phyloP scores from a whole-genome alignment of 345 rosid genomes.

The Raphanus raphanistrum region DNA sequence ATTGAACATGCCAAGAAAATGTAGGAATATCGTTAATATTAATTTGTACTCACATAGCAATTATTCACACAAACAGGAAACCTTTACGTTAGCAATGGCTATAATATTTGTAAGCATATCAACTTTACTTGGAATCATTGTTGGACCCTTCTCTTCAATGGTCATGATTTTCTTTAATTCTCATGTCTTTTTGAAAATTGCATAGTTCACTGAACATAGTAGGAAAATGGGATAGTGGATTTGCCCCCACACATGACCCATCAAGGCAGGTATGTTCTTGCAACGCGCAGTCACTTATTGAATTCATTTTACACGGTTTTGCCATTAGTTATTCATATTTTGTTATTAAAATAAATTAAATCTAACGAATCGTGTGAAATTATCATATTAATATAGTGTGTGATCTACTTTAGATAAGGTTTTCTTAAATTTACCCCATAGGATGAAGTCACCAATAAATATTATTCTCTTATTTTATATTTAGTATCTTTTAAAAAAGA shows the following conservation, averaged over 20 bases:
- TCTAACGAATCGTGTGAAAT: too few species aligned
- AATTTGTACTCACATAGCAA: background rate
- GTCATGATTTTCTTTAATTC: slow-evolving; percentile 23
- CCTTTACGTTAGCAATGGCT: background rate
- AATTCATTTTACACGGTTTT: too few species aligned
- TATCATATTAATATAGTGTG: too few species aligned
- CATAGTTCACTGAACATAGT: slow-evolving; percentile 35
- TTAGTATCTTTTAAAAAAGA: too few species aligned
- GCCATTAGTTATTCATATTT: too few species aligned
- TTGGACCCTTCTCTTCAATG: slow-evolving; percentile 30
- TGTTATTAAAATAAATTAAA: too few species aligned
- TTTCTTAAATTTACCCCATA: too few species aligned
- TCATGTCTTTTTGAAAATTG: background rate
- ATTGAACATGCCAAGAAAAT: background rate
- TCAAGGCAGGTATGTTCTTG: background rate
- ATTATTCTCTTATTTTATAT: too few species aligned
- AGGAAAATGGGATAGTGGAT: slow-evolving; percentile 26
- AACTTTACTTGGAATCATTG: slow-evolving; percentile 21
- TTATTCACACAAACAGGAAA: background rate
- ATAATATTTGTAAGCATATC: slow-evolving; percentile 22
- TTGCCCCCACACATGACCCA: slow-evolving; percentile 36
- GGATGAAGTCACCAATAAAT: too few species aligned
- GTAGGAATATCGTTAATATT: background rate
- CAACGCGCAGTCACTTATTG: too few species aligned
- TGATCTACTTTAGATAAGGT: too few species aligned